phyloP scores from a whole-genome alignment of 768 basidiomycete genomes.

The Phaffia tasmanica region DNA sequence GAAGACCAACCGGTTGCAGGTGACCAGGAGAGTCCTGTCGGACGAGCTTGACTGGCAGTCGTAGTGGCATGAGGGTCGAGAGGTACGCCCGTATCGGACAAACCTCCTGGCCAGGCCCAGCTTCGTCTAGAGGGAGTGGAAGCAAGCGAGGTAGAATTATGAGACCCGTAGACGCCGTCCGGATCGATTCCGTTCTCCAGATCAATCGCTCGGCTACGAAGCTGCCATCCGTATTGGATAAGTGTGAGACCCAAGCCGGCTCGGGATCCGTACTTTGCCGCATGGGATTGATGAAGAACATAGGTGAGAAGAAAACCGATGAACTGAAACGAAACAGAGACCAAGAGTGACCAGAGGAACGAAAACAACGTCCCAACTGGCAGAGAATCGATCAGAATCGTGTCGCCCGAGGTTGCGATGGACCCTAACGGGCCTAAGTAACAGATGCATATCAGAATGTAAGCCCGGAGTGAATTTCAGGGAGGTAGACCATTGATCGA shows the following conservation, averaged over 20 bases:
- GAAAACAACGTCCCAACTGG: constrained; percentile 74
- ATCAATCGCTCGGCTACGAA: constrained; percentile 46
- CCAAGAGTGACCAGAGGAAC: constrained; percentile 68
- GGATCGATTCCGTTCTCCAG: constrained; percentile 34
- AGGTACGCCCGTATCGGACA: not conserved
- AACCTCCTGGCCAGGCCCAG: constrained; percentile 18
- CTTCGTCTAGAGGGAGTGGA: constrained; percentile 31
- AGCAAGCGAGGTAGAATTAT: constrained; percentile 15
- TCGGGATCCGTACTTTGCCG: constrained; percentile 83
- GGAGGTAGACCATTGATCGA: too few relatives aligned
- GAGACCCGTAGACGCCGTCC: constrained; percentile 28
- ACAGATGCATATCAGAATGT: not conserved
- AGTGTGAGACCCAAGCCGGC: constrained; percentile 91
- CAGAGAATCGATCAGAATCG: constrained; percentile 77
- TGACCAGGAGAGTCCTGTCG: constrained; percentile 17
- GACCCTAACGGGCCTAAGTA: constrained; percentile 43
- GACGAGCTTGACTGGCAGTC: constrained; percentile 9
- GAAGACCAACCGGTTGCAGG: constrained; percentile 25
- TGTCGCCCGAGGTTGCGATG: constrained; percentile 44
- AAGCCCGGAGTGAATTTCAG: constrained; percentile 43
- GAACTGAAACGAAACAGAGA: constrained; percentile 95
- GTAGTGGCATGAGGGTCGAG: constrained; percentile 15
- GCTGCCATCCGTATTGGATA: constrained; percentile 81
- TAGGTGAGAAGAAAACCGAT: constrained; percentile 71
- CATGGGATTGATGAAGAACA: constrained; percentile 70